Base-by-base conservation (phyloP, 768 basidiomycete genomes). In the Stropharia rugosoannulata region DNA sequence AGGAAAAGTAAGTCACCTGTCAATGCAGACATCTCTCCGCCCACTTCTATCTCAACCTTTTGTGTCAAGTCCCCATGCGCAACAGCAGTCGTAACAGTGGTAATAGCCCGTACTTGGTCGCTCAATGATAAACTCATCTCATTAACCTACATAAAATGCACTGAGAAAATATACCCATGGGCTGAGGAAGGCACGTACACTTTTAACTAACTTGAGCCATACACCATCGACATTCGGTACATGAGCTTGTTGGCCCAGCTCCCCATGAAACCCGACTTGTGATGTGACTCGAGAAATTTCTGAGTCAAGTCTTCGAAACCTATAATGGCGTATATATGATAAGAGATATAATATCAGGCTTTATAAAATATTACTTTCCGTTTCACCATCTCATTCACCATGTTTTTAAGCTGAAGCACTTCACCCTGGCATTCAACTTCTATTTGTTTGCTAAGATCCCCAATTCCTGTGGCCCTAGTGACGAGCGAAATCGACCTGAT, bases 371-470 rank as follows among this genome's bases (percentile, higher is more conserved):
- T n/a, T n/a, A 38, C 49, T 8, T 15, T 37, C 49, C n/a, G 27
- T n/a, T 22, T 5, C 36, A 77, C 75, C 75, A 78, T 77, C 55
- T 69, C 72, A 63, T 77, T 78, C 27, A 78, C 75, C 1, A 73
- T 77, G 40, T 73, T 73, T 64, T 76, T 61, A 16, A 61, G 22
- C 4, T 55, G 48, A 19, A 61, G 22, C 2, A 51, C 37, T 22
- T 58, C 60, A 18, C 54, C 54, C 5, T 38, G 29, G 13, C 40
- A 37, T 11, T 52, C 45, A 10, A 61, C 45, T 27, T 55, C 46
- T 18, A 58, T 49, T n/a, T 39, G 25, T 27, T 55, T 58, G 7
- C 48, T 53, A 40, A 61, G 25, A 35, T 58, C 60, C 27, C 60
- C 57, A 1, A 40, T 16, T 0, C 29, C 12, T 2, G 59, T 18